Evolutionary conservation across 2,329 filamentous ascomycete genomes (phyloP).

Genomic region (Xylariomycetidae sp.): DNA sequence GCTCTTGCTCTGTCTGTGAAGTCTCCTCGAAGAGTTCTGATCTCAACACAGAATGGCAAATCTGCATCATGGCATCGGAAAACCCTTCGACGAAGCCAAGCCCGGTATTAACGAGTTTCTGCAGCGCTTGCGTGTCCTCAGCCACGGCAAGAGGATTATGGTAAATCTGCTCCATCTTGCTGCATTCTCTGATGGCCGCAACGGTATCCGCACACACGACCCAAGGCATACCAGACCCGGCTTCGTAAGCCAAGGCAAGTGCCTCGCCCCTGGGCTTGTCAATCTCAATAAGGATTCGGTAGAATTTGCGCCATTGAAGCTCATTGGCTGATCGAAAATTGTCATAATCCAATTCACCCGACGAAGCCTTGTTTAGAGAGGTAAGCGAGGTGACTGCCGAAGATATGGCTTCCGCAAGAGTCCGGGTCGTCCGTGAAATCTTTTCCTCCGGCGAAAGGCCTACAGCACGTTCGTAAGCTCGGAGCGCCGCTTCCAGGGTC

Average conservation of each 20-base stretch:
- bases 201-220: constrained; percentile 77
- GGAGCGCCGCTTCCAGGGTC: constrained; percentile 76
- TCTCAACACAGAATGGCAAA: constrained; percentile 61
- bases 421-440: constrained; percentile 38
- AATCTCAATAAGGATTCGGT: constrained; percentile 75
- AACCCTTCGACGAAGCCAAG: constrained; percentile 65
- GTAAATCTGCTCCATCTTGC: constrained; percentile 65
- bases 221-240: constrained; percentile 68
- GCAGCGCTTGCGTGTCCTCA: constrained; percentile 36
- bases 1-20: constrained; percentile 62
- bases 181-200: constrained; percentile 74
- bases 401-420: constrained; percentile 71
- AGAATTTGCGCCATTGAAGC: constrained; percentile 85
- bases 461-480: constrained; percentile 68
- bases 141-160: constrained; percentile 61
- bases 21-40: constrained; percentile 71
- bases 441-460: constrained; percentile 35
- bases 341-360: constrained; percentile 66
- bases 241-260: constrained; percentile 70
- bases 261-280: constrained; percentile 82
- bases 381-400: constrained; percentile 65
- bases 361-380: constrained; percentile 53
- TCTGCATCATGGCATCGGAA: constrained; percentile 60
- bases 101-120: constrained; percentile 63
- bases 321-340: constrained; percentile 69